Evolutionary conservation across 2,329 filamentous ascomycete genomes (phyloP), one percentile per base, ranked within the genome.

Genomic region (Penicillium sp.): DNA sequence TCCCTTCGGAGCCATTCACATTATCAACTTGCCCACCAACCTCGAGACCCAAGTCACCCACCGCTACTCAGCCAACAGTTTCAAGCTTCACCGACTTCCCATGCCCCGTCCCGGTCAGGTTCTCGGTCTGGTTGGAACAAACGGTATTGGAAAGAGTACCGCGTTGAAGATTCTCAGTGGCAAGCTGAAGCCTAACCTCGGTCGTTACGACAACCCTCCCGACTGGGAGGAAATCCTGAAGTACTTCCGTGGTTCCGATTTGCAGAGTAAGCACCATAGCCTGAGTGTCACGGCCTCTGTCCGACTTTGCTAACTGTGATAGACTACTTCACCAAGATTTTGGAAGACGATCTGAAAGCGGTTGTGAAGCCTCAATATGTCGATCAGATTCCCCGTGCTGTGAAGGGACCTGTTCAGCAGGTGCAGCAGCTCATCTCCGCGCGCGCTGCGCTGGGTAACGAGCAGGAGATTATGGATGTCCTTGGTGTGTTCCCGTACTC

Each of bases 131-230:
- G 94, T 98, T 39, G 94, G 93, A 71, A 97, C 93, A 63, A 98
- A 98, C 82, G 93, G 94, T 88, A 98, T 97, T 64, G 93, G 93
- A 73, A 98, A 98, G 82, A 96, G 89, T 76, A 98, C 93, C n/a
- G 94, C 93, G 8, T 77, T 98, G 71, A 98, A 98, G 79, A 96
- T 98, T 70, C 83, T 98, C 64, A 95, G 88, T 65, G 93, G 93
- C 68, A 98, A 97, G 76, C 79, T 98, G 65, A 98, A 98, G 82
- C 93, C 93, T 53, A 98, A 98, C 72, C 72, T 98, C 73, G 93
- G 94, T 59, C 81, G 86, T 67, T 95, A 87, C 69, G 90, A 97
- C 60, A 94, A 97, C 72, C 91, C 93, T 8, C 94, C 93, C 13
- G 93, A 98, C 71, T 98, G 94, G 93, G 90, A 97, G 75, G 93